A percentile compares a stretch with the other conserved stretches of the same genome.
These are phyloP conservation scores for Cryptococcus deneoformans DNA, from an alignment of 1,284 basidiomycete species.

Conservation along the genomic window DNA sequence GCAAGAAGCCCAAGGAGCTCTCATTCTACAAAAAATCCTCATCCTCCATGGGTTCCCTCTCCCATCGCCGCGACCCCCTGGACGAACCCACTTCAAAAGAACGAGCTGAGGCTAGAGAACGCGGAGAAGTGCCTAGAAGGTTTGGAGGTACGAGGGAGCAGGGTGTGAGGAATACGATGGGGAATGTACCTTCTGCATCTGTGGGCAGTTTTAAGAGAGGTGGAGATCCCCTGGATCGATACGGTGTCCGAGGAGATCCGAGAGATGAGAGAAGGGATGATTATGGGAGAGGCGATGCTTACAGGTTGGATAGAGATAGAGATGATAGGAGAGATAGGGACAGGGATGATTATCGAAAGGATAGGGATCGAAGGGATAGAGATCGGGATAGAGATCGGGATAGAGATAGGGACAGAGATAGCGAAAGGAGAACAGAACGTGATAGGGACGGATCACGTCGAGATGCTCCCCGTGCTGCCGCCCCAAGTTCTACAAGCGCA, in stretches of 20 bases:
- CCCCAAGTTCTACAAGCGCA: constrained; percentile 4
- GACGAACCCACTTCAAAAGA: constrained; percentile 37
- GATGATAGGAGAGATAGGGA: constrained; percentile 11
- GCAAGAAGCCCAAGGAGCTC: constrained; percentile 39
- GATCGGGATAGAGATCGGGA: constrained; percentile 15
- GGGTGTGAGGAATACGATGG: constrained; percentile 46
- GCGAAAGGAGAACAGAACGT: constrained; percentile 16
- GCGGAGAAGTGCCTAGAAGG: constrained; percentile 40
- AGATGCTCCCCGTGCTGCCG: constrained; percentile 7
- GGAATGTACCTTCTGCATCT: constrained; percentile 18
- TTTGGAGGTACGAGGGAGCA: constrained; percentile 45
- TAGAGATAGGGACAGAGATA: constrained; percentile 12
- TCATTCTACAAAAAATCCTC: constrained; percentile 50
- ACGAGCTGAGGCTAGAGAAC: constrained; percentile 34
- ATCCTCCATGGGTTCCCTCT: constrained; percentile 27
- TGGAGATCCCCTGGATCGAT: constrained; percentile 39
- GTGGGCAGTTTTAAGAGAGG: constrained; percentile 36
- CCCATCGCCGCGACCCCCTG: constrained; percentile 32
- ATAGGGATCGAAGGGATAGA: constrained; percentile 8
- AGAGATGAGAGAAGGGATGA: constrained; percentile 3
- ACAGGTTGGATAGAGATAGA: constrained; percentile 11
- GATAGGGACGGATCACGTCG: constrained; percentile 10
- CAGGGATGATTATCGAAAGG: constrained; percentile 7
- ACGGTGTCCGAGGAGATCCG: constrained; percentile 20
- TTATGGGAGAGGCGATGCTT: constrained; percentile 12